Conservation (phyloP, 208 protist genomes). For the Vickermania ingenoplastis region DNA sequence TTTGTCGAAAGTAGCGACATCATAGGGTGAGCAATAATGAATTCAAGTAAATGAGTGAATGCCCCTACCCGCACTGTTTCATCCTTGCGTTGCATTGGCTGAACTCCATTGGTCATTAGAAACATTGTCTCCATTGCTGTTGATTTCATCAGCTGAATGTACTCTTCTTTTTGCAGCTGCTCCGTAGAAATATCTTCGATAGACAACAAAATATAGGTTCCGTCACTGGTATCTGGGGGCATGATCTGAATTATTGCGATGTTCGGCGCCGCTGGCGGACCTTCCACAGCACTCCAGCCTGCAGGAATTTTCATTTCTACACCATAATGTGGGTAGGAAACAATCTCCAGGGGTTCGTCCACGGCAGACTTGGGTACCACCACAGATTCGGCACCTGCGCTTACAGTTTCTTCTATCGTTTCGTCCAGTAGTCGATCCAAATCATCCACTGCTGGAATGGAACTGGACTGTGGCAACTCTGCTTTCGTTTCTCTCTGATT, state of each 20-base stretch:
- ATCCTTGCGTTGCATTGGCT: conserved; percentile 1
- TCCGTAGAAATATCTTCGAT: neutral
- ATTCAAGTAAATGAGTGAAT: neutral
- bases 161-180: neutral
- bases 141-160: neutral
- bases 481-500: no score
- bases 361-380: neutral
- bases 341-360: neutral
- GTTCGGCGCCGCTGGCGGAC: neutral
- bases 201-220: neutral
- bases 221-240: neutral
- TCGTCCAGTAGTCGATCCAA: neutral
- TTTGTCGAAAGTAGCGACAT: neutral
- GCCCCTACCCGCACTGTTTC: neutral
- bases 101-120: neutral
- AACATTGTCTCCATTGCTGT: neutral
- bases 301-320: neutral
- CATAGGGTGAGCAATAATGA: neutral
- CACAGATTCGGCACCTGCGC: neutral
- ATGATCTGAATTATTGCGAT: neutral
- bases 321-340: neutral
- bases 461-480: no score
- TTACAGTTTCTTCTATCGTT: neutral
- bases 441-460: neutral
- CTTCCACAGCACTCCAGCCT: neutral